Evolutionary conservation across 129 eudicot species (phyloP), one percentile per base, ranked within the genome.

Genomic region (Ambrosia artemisiifolia): DNA sequence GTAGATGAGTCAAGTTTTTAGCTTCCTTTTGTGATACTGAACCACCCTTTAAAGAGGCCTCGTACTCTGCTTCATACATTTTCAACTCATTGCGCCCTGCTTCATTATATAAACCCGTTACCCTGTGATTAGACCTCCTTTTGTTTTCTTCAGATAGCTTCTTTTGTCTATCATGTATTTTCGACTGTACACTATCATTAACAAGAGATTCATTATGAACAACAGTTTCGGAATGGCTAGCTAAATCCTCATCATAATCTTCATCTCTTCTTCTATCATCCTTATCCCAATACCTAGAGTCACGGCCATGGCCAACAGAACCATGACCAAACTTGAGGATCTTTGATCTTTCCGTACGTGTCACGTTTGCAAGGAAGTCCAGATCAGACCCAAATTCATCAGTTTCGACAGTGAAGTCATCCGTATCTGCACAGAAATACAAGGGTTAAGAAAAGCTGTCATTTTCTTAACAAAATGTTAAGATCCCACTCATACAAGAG

Each of bases 191-290:
- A 40, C 72, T 79, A 79, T 63, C 79, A 69, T 75, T 77, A 83
- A 47, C 64, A 51, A 53, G 38, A 17, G 89, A 79, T 28, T 61
- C 86, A 82, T 57, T 82, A 72, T 7, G 78, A 43, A 16, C 72
- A 73, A 49, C 75, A 10, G 6, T 49, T 40, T 32, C 68, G 47
- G 73, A 48, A 70, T 68, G 79, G 46, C 79, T 83, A 60, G 71
- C 75, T 65, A 77, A 84, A 53, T 88, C 97, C 80, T 90, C 99
- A 56, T 78, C 79, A n/a, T 95, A 95, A 78, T 95, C 99, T 16
- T 84, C 94, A 83, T 95, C 99, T 83, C 99, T 90, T 78, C 99
- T 90, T 81, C 99, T 85, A 68, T 95, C 99, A 72, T 95, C 99
- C 75, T 70, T 82, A 81, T 95, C 99, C 99, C 99, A 95, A 77